Evolutionary conservation across 257 asterid genomes (phyloP).

Genomic region (Apocynum venetum): DNA sequence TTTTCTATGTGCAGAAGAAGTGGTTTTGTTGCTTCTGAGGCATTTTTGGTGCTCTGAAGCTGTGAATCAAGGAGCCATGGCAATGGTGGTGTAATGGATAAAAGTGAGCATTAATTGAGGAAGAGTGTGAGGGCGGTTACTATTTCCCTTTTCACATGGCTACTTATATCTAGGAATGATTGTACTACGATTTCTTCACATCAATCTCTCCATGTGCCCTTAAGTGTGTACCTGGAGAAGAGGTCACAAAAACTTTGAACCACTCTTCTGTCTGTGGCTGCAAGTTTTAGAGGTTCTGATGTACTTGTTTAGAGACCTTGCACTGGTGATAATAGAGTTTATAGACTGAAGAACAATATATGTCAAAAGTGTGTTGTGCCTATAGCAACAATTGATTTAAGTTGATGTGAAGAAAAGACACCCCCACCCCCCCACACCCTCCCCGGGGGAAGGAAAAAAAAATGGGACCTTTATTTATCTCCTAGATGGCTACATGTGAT

Average conservation of each 20-base stretch:
- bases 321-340: neutral
- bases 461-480: neutral
- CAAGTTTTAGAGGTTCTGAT: slow-evolving; percentile 8
- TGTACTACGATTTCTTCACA: no score
- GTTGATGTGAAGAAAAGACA: neutral
- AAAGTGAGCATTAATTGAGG: slow-evolving; percentile 2
- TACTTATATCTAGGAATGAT: no score
- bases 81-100: neutral
- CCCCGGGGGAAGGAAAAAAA: no score
- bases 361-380: neutral
- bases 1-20: slow-evolving; percentile 24
- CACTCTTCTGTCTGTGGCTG: slow-evolving; percentile 1
- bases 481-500: no score
- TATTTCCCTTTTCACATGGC: neutral
- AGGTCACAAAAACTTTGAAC: neutral
- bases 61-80: neutral
- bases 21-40: slow-evolving; percentile 41
- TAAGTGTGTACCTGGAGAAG: neutral
- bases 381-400: slow-evolving; percentile 2
- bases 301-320: neutral
- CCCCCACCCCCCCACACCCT: no score
- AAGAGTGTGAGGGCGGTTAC: slow-evolving; percentile 2
- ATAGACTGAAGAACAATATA: neutral
- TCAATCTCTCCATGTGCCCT: neutral
- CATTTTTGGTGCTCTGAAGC: slow-evolving; percentile 10